Evolutionary conservation across 148 eudicot species (phyloP), one percentile per base, ranked within the genome.

Genomic region (Fagopyrum esculentum): DNA sequence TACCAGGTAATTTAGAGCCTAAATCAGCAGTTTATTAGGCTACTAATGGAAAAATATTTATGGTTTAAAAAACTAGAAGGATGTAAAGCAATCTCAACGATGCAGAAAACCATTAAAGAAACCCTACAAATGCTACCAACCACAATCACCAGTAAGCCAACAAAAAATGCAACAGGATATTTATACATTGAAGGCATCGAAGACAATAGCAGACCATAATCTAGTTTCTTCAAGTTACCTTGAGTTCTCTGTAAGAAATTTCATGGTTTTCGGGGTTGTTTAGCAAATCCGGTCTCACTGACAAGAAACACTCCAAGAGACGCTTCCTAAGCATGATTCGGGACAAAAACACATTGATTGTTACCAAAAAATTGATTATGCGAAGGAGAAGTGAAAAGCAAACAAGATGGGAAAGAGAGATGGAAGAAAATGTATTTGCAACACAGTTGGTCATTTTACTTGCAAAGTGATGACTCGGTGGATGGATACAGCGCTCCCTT

Each of bases 381-480:
- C 26, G 54, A 52, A 51, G 16, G 71, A 66, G 1, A 43, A 3
- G 6, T 4, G 19, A 13, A 66, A 45, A 64, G 11, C 13, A 30
- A 29, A 57, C 9, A 57, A 57, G 63, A 8, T 19, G 22, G 9
- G 63, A 6, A 29, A 30, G 45, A 30, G 45, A 57, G 10, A 55
- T 55, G 26, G 60, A 55, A 17, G 7, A 55, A 22, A 16, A 55
- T 16, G 22, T 55, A 55, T 4, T 35, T 5, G 60, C 26, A 43
- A 13, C 49, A 40, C 9, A 70, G 8, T 46, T 71, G 3, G 19
- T 71, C 51, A 45, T 45, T 6, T 78, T 87, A 93, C 98, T 93
- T 95, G 99, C 99, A 95, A 81, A 92, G 78, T 74, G 90, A 83
- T 79, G 97, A 89, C 79, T 90, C 86, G 3, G 97, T 90, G 59